These are phyloP conservation scores for Trichoderma citrinoviride DNA, from an alignment of 2,329 filamentous ascomycete species.

Conservation along the genomic window DNA sequence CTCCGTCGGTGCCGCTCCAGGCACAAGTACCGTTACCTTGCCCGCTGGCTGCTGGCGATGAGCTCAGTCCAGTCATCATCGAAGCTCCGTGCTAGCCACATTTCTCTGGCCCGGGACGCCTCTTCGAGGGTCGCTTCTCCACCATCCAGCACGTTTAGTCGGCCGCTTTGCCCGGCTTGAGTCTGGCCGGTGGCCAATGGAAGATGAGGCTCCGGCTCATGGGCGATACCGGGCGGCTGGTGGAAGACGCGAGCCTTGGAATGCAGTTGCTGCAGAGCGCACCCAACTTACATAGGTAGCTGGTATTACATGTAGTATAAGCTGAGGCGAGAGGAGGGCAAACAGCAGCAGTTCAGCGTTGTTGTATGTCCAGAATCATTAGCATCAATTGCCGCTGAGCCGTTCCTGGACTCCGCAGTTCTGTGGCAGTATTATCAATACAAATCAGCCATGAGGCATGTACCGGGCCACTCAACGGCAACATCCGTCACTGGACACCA, in stretches of 20 bases:
- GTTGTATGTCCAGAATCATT: too few species aligned
- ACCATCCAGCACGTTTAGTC: neutral
- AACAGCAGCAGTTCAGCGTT: too few species aligned
- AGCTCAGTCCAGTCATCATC: neutral
- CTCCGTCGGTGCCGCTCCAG: constrained; percentile 13
- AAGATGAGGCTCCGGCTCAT: neutral
- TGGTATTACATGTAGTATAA: too few species aligned
- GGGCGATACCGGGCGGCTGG: neutral
- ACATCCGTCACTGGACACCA: neutral
- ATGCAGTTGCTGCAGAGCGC: too few species aligned
- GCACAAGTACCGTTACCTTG: neutral
- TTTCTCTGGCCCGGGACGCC: neutral
- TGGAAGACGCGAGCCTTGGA: too few species aligned
- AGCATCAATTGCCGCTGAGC: too few species aligned
- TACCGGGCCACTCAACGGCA: neutral
- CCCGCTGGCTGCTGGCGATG: too few species aligned
- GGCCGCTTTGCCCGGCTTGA: constrained; percentile 4
- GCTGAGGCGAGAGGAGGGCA: too few species aligned
- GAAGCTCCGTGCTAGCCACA: constrained; percentile 1
- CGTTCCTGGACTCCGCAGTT: neutral
- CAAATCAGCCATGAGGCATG: neutral
- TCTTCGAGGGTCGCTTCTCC: neutral
- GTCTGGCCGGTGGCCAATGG: neutral
- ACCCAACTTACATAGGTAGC: too few species aligned
- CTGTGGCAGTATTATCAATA: neutral